These are phyloP conservation scores for Moelleriella libera DNA, from an alignment of 2,329 filamentous ascomycete genomes.

Conservation along the genomic window DNA sequence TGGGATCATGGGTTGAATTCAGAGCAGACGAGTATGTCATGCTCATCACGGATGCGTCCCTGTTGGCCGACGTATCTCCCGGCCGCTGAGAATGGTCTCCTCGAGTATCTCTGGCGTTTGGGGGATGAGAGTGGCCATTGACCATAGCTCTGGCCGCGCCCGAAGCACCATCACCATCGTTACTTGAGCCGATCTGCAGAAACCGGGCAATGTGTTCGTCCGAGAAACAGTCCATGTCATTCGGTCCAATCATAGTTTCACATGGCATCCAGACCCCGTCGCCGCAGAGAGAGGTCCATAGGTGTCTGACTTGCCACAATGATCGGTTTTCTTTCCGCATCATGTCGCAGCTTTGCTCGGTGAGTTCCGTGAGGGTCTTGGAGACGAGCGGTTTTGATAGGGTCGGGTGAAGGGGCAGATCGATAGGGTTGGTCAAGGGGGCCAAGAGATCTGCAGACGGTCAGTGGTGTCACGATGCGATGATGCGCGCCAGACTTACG, in stretches of 20 bases:
- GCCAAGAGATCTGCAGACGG: constrained; percentile 50
- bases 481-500: constrained; percentile 30
- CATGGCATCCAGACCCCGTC: constrained; percentile 58
- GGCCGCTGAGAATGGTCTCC: not conserved
- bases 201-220: constrained; percentile 28
- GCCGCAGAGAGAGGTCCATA: constrained; percentile 60
- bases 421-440: constrained; percentile 60
- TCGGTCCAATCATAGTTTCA: constrained; percentile 38
- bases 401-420: constrained; percentile 60
- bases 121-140: constrained; percentile 10
- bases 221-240: constrained; percentile 41
- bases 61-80: not conserved
- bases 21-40: too few relatives aligned
- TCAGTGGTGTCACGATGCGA: not conserved
- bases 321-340: constrained; percentile 62
- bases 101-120: not conserved
- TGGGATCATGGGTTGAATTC: too few relatives aligned
- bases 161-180: constrained; percentile 6
- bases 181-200: constrained; percentile 13
- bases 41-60: too few relatives aligned
- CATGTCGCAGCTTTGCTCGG: constrained; percentile 52
- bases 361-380: constrained; percentile 57
- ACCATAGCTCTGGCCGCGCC: constrained; percentile 3
- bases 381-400: constrained; percentile 63
- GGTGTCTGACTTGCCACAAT: constrained; percentile 59